These are phyloP conservation scores for Aspergillus tamarii DNA, from an alignment of 2,329 filamentous ascomycete genomes.

Conservation along the genomic window DNA sequence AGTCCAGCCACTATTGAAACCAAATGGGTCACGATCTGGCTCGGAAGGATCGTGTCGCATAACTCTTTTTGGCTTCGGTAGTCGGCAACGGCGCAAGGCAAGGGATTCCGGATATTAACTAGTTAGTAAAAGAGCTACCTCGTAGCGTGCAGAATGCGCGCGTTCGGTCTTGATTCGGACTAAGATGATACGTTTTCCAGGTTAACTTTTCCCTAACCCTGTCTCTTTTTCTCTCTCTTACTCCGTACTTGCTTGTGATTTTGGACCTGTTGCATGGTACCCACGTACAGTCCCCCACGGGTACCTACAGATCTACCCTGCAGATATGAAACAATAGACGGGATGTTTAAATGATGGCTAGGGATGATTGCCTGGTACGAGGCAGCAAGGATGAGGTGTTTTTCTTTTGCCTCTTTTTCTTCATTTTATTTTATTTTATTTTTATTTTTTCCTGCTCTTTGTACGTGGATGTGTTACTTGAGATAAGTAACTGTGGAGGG, in stretches of 20 bases:
- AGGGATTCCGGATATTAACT: background rate
- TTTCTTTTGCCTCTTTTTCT: background rate
- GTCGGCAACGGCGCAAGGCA: slow-evolving; percentile 1
- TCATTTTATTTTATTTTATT: background rate
- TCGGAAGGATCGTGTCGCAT: slow-evolving; percentile 1
- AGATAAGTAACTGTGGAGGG: background rate
- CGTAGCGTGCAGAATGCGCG: background rate
- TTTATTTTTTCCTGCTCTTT: background rate
- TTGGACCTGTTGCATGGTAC: background rate
- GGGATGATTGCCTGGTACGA: background rate
- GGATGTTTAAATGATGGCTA: background rate
- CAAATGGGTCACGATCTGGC: background rate
- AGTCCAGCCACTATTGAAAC: slow-evolving; percentile 5
- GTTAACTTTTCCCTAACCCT: background rate
- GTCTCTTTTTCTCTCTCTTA: no score
- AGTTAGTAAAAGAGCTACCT: background rate
- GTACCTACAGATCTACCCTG: background rate
- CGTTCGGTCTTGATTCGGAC: background rate
- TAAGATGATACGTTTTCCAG: background rate
- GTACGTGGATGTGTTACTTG: background rate
- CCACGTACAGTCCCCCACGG: background rate
- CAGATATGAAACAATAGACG: slow-evolving; percentile 1
- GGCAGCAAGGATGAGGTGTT: background rate
- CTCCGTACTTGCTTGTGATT: no score
- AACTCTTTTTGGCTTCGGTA: slow-evolving; percentile 1